These are phyloP conservation scores for Daucus carota DNA, from an alignment of 129 eudicot genomes.

Conservation along the genomic window DNA sequence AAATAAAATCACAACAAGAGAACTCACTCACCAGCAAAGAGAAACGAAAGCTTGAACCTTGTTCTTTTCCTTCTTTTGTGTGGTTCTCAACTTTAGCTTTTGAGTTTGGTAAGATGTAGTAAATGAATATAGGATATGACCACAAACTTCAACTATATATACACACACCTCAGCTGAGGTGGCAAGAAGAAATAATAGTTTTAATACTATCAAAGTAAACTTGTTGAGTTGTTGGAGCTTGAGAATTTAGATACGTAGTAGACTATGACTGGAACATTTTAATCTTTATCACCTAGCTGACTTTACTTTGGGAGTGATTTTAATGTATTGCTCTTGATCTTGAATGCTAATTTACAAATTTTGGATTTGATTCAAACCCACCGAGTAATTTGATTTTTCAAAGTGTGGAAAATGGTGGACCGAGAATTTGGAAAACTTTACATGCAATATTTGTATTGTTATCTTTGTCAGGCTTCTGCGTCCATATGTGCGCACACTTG, in stretches of 20 bases:
- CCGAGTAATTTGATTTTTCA: neutral
- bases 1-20: neutral
- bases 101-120: too few relatives aligned
- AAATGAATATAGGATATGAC: neutral
- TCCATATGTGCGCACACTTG: too few relatives aligned
- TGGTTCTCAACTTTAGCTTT: too few relatives aligned
- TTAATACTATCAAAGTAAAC: neutral
- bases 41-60: neutral
- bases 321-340: neutral
- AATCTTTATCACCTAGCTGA: neutral
- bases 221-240: neutral
- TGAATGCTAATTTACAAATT: neutral
- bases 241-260: neutral
- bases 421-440: neutral
- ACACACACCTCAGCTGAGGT: neutral
- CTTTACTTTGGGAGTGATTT: neutral
- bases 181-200: neutral
- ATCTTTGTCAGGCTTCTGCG: too few relatives aligned
- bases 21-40: slow-evolving; percentile 6
- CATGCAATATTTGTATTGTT: neutral
- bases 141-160: neutral
- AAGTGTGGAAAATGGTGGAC: neutral
- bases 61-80: neutral
- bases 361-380: neutral
- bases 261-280: neutral